Evolutionary conservation across 2,329 filamentous ascomycete species (phyloP).

Genomic region (Zasmidium cellare): DNA sequence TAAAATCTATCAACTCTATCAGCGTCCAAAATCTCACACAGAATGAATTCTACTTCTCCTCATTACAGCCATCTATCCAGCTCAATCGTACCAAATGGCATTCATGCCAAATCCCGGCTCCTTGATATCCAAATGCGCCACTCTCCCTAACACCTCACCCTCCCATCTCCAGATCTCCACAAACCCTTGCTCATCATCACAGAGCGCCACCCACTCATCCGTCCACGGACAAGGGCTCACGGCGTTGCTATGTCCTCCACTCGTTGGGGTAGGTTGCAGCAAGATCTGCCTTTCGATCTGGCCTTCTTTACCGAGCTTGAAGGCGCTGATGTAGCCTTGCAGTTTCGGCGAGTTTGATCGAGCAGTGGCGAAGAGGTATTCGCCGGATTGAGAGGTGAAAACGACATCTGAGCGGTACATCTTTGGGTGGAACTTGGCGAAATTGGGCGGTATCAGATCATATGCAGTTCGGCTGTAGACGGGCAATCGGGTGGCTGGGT

Average conservation of each 20-base stretch:
- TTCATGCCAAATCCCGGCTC: conserved; percentile 96
- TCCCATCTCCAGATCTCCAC: conserved; percentile 86
- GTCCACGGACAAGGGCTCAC: conserved; percentile 81
- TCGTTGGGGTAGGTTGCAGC: conserved; percentile 81
- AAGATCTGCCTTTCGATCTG: conserved; percentile 76
- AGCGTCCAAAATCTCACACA: too few relatives aligned
- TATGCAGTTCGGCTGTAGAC: conserved; percentile 75
- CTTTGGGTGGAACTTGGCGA: conserved; percentile 52
- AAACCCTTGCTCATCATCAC: conserved; percentile 84
- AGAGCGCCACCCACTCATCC: conserved; percentile 87
- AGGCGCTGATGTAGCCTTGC: conserved; percentile 81
- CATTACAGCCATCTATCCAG: too few relatives aligned
- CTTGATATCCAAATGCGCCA: conserved; percentile 73
- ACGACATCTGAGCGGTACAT: conserved; percentile 88
- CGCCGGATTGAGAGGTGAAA: conserved; percentile 65
- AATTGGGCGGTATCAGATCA: conserved; percentile 77
- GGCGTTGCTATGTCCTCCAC: conserved; percentile 84
- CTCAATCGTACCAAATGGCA: conserved; percentile 86
- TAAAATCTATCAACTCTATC: too few relatives aligned
- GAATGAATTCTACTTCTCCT: too few relatives aligned
- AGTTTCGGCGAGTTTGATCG: conserved; percentile 73
- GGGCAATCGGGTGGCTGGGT: conserved; percentile 70
- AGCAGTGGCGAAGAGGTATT: conserved; percentile 82
- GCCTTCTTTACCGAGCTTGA: conserved; percentile 66
- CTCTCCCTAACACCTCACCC: conserved; percentile 75